Conservation (phyloP, 805 yeast genomes). For the Metschnikowia lachancei region DNA sequence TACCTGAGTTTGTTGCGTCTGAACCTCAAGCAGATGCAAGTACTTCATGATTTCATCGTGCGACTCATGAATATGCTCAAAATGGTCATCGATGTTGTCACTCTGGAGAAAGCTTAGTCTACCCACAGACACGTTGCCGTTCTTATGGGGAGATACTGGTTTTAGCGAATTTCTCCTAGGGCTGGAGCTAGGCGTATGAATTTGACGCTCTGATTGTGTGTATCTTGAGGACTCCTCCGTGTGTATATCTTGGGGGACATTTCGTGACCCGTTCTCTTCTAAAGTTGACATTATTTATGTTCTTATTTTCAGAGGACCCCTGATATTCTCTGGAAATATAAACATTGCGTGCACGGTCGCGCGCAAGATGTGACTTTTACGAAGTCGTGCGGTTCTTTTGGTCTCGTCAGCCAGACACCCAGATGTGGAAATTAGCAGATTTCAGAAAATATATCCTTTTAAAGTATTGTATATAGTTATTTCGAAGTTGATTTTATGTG, state of each 20-base stretch:
- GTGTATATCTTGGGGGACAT: not conserved
- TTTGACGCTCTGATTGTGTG: not conserved
- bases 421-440: no score
- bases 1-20: conserved; percentile 34
- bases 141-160: conserved; percentile 30
- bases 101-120: conserved; percentile 30
- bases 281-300: not conserved
- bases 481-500: no score
- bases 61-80: conserved; percentile 28
- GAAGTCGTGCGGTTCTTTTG: no score
- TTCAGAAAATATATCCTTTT: no score
- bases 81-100: conserved; percentile 35
- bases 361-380: no score
- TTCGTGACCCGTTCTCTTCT: not conserved
- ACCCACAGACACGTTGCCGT: conserved; percentile 20
- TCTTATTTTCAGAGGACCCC: not conserved
- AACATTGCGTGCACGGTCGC: no score
- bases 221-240: not conserved
- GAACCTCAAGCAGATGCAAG: conserved; percentile 30
- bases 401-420: no score
- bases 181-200: conserved; percentile 4
- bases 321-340: no score
- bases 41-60: conserved; percentile 30
- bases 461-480: no score
- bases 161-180: conserved; percentile 13